Evolutionary conservation across 2,329 filamentous ascomycete genomes (phyloP), one percentile per base, ranked within the genome.

Genomic region (Hymenoscyphus albidus): DNA sequence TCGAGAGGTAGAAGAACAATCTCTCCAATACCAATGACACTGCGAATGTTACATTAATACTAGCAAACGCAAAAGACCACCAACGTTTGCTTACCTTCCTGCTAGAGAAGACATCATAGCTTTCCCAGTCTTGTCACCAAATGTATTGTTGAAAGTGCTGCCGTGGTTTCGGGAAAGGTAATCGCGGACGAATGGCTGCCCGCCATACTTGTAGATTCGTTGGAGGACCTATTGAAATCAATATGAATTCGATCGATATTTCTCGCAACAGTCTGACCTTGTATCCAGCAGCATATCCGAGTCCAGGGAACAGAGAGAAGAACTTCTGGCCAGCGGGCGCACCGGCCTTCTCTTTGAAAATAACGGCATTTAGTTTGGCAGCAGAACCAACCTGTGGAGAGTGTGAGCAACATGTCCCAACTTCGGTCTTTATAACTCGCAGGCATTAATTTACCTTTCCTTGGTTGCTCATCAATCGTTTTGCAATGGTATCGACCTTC

Each of bases 401-500:
- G 13, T 56, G 27, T 40, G 18, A 44, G 44, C 18, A 44, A 39
- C 14, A 7, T 56, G 35, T 42, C 58, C 18, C 7, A n/a, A 14
- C 13, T 18, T 18, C 5, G 31, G 44, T 39, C 31, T 39, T 7
- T 51, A 6, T 51, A 7, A 27, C 12, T 22, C 7, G 44, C 31
- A 32, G 16, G 40, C 14, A 18, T 38, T 31, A 14, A 13, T 56
- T 2, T 69, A 91, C 85, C 80, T 83, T 91, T 76, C 87, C 87
- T 78, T 96, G 90, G 80, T 99, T 97, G 87, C 93, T 97, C 95
- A 99, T 99, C 80, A 99, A 87, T 72, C 95, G 92, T 85, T 99
- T 99, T 69, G 95, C 94, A 74, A 96, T 97, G 60, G 95, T 99
- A 80, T 99, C 95, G 78, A 99, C 92, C 91, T 94, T 74, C 64